phyloP scores from a whole-genome alignment of 2,329 filamentous ascomycete species.

The Xylaria multiplex region DNA sequence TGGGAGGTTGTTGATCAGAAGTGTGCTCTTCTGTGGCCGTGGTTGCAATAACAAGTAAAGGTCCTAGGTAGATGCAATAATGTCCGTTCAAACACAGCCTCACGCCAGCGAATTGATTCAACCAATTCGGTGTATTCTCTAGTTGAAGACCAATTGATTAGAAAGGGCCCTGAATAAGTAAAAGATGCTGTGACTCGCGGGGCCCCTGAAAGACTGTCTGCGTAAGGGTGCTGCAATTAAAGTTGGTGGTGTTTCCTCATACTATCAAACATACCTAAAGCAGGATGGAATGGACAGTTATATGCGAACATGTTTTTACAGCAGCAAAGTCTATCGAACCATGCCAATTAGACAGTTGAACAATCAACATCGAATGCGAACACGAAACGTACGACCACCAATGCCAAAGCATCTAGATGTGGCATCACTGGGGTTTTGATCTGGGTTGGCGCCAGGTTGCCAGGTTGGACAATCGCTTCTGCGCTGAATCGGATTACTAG shows the following conservation, averaged over 20 bases:
- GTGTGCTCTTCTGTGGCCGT: neutral
- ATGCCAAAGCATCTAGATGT: constrained; percentile 14
- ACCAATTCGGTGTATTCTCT: constrained; percentile 1
- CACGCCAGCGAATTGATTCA: too few species aligned
- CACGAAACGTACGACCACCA: constrained; percentile 32
- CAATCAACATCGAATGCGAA: constrained; percentile 23
- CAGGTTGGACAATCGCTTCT: neutral
- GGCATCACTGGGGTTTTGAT: constrained; percentile 25
- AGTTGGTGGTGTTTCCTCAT: constrained; percentile 6
- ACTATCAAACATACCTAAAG: constrained; percentile 5
- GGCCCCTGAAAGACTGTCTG: constrained; percentile 38
- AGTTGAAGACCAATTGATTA: too few species aligned
- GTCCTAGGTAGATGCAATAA: neutral
- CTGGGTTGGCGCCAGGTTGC: neutral
- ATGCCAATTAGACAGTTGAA: neutral
- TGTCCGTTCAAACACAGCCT: neutral
- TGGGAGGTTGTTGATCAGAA: neutral
- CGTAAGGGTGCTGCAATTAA: constrained; percentile 29
- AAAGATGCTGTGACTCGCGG: constrained; percentile 2
- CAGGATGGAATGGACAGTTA: constrained; percentile 7
- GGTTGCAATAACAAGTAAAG: neutral
- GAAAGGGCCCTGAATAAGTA: too few species aligned
- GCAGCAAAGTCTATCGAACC: constrained; percentile 19
- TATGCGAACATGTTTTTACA: constrained; percentile 1
- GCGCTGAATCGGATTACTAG: neutral